Conservation (phyloP, 1,139 yeast species). For the Yamadazyma spencermartinsiae region DNA sequence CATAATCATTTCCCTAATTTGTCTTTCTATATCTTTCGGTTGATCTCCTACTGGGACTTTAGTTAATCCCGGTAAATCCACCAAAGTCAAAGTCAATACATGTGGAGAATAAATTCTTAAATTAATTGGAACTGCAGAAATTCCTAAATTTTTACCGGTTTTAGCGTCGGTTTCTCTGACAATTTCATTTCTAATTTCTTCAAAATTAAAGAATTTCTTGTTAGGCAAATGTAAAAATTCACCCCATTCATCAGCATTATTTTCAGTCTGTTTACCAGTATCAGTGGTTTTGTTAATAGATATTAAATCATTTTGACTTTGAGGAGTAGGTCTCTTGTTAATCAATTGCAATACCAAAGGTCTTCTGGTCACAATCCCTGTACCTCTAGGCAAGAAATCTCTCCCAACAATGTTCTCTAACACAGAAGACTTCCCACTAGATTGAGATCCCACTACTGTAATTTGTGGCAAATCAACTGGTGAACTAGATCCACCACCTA, state of each 20-base stretch:
- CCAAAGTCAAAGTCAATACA: conserved; percentile 91
- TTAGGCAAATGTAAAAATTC: conserved; percentile 93
- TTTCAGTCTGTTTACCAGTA: conserved; percentile 57
- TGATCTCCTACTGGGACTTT: conserved; percentile 99
- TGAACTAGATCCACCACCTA: conserved; percentile 82
- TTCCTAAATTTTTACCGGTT: conserved; percentile 91
- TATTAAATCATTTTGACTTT: conserved; percentile 27
- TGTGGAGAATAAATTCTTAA: conserved; percentile 94
- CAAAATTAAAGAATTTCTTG: conserved; percentile 84
- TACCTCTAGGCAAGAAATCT: conserved; percentile 92
- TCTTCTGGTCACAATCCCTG: conserved; percentile 94
- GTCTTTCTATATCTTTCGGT: conserved; percentile 95
- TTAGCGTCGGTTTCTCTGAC: conserved; percentile 92
- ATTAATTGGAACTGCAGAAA: conserved; percentile 89
- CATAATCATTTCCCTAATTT: conserved; percentile 91
- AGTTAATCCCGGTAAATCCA: conserved; percentile 96
- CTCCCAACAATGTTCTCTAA: conserved; percentile 93
- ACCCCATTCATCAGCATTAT: conserved; percentile 95
- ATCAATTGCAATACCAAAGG: conserved; percentile 83
- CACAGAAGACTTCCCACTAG: conserved; percentile 92
- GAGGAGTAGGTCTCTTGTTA: conserved; percentile 54
- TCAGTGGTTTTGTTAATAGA: conserved; percentile 37
- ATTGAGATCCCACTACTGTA: conserved; percentile 95
- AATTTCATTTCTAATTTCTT: conserved; percentile 88
- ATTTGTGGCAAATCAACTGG: conserved; percentile 94